Percentiles rank a stretch among this genome's conserved stretches.
phyloP scores from a whole-genome alignment of 176 grass and related monocot species.

The Saccharum spontaneum region DNA sequence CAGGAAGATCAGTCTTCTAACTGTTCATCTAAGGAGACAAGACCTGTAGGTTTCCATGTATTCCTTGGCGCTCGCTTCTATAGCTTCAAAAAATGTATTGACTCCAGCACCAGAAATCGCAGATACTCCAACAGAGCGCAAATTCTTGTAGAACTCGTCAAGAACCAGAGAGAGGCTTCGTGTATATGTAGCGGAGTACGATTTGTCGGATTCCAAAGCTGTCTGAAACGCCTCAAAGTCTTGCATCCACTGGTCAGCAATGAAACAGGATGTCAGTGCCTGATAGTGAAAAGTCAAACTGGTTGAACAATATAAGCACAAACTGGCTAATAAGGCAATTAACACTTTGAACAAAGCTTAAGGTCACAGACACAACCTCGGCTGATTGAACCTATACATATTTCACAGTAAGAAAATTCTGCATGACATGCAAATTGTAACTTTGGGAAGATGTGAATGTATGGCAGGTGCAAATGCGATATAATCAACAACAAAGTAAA shows the following conservation, averaged over 20 bases:
- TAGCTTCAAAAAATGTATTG: slow-evolving; percentile 70
- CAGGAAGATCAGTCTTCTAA: neutral
- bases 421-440: neutral
- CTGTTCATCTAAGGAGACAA: neutral
- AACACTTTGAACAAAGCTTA: neutral
- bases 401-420: neutral
- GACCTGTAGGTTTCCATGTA: slow-evolving; percentile 96
- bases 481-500: neutral
- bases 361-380: neutral
- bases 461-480: neutral
- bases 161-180: slow-evolving; percentile 85
- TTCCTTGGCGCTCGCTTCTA: slow-evolving; percentile 77
- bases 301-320: neutral
- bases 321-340: neutral
- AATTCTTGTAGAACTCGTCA: slow-evolving; percentile 91
- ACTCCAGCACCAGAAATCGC: slow-evolving; percentile 79
- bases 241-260: slow-evolving; percentile 86
- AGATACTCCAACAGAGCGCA: slow-evolving; percentile 87
- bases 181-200: slow-evolving; percentile 71
- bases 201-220: slow-evolving; percentile 78
- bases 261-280: neutral
- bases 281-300: neutral
- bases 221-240: slow-evolving; percentile 94
- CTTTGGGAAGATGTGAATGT: neutral
- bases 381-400: neutral